Evolutionary conservation across 1,284 basidiomycete species (phyloP).

Genomic region (Tremellales sp.): DNA sequence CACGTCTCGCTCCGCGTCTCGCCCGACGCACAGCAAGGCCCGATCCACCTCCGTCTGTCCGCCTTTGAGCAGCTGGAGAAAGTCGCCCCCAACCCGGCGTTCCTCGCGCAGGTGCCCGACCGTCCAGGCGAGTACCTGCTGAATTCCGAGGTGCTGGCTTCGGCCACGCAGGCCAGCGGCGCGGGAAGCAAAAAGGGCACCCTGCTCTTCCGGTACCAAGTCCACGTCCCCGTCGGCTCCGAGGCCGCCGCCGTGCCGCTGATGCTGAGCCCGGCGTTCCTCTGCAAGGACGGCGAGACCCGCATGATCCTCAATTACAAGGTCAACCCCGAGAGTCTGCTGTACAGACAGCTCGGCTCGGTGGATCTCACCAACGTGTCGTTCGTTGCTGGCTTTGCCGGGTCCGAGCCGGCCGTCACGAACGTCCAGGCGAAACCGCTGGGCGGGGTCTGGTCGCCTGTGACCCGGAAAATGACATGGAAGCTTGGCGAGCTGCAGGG

Average conservation of each 20-base stretch:
- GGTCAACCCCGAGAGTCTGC: constrained; percentile 26
- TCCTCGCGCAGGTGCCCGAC: constrained; percentile 48
- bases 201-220: constrained; percentile 54
- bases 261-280: constrained; percentile 52
- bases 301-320: constrained; percentile 53
- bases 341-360: background rate
- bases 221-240: constrained; percentile 46
- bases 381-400: constrained; percentile 46
- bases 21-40: constrained; percentile 16
- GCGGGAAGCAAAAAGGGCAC: constrained; percentile 23
- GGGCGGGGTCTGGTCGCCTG: constrained; percentile 45
- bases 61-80: constrained; percentile 53
- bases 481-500: constrained; percentile 35
- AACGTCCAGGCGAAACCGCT: constrained; percentile 55
- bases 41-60: constrained; percentile 50
- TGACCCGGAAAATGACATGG: constrained; percentile 49
- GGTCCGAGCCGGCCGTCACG: constrained; percentile 38
- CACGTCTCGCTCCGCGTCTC: constrained; percentile 28
- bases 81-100: constrained; percentile 53
- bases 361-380: constrained; percentile 33
- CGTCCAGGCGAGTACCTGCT: constrained; percentile 52
- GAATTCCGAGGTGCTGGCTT: constrained; percentile 46
- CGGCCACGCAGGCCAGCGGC: constrained; percentile 14
- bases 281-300: constrained; percentile 52
- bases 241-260: constrained; percentile 47